Base-by-base conservation (phyloP, 495 filamentous ascomycete species). In the Aspergillus taichungensis region DNA sequence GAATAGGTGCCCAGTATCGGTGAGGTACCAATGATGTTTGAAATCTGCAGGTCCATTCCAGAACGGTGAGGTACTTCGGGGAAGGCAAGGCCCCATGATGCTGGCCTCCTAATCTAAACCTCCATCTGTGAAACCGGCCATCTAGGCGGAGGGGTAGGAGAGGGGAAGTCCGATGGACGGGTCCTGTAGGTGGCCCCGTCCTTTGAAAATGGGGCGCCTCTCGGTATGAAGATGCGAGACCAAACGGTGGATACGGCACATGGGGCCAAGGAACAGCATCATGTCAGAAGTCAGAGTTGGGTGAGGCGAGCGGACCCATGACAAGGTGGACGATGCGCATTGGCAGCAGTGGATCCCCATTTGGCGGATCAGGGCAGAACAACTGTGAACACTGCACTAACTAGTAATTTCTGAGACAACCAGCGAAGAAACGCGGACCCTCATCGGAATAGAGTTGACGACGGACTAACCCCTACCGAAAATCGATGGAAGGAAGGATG, bases 91-190 rank as follows among this genome's bases (percentile, higher is more conserved):
- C 44, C 39, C 47, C 50, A 55, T 47, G 52, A 34, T 46, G 33
- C 36, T 55, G 45, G 4, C 18, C 18, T 24, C 18, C 18, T 4
- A 24, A 24, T 24, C 18, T 24, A 24, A 24, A 24, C 18, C 18
- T 4, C 4, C 18, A 24, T 24, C 18, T 24, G 18, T 24, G 4
- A 2, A 24, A 24, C 18, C 18, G 18, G 54, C 53, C 46, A 55
- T 45, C 47, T 34, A 52, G 28, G 46, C 50, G 43, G 50, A 44
- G 47, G 47, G 13, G 41, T 37, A 48, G 48, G 37, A 41, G 63
- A 59, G 62, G 63, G 61, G 63, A 47, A 55, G 45, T 37, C 54
- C 43, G 50, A 45, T 43, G 47, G 50, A 49, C 43, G 47, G 18
- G 40, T 50, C 46, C 47, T 47, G 54, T 57, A 46, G 47, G 50